Evolutionary conservation across 352 stramenopile genomes (phyloP), one percentile per base, ranked within the genome.

Genomic region (Pythium graminicola): DNA sequence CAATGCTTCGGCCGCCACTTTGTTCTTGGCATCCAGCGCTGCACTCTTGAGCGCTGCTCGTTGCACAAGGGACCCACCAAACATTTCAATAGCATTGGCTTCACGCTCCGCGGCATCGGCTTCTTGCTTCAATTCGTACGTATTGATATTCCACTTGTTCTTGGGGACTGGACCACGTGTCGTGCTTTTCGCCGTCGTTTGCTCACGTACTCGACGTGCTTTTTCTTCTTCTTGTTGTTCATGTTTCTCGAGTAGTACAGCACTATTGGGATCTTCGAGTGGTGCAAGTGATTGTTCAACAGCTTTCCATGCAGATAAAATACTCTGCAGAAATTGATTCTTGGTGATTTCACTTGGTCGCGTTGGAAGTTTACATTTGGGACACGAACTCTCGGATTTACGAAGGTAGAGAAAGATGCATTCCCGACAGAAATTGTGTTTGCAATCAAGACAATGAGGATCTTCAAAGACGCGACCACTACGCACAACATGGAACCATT

Each of bases 301-400:
- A 22, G 45, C 39, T 23, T 84, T 83, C 83, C 83, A 93, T 19
- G 82, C 76, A 28, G 65, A 67, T 20, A 93, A 58, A 57, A 93
- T 85, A 56, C 79, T 89, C 66, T 92, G 71, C 8, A 93, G 64
- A 57, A 90, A 93, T 65, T 90, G 83, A 60, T 93, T 93, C 23
- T 81, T 75, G 31, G 74, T 89, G 49, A 92, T 73, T 36, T 93
- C 83, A 52, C 73, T 89, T 9, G 81, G 81, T 31, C 69, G 69
- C 47, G 78, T 88, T 17, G 83, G 83, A 51, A 93, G 69, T 10
- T 71, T 69, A 50, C 83, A 93, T 31, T 64, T 74, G 2, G 83
- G 81, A 62, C 83, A 93, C 33, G 71, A 60, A 29, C 67, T 76
- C 44, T 84, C 65, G 48, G 72, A 70, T 43, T 71, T 77, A 36